These are phyloP conservation scores for Mucor sp. DNA, from an alignment of 371 early-diverging fungal genomes.

Conservation along the genomic window DNA sequence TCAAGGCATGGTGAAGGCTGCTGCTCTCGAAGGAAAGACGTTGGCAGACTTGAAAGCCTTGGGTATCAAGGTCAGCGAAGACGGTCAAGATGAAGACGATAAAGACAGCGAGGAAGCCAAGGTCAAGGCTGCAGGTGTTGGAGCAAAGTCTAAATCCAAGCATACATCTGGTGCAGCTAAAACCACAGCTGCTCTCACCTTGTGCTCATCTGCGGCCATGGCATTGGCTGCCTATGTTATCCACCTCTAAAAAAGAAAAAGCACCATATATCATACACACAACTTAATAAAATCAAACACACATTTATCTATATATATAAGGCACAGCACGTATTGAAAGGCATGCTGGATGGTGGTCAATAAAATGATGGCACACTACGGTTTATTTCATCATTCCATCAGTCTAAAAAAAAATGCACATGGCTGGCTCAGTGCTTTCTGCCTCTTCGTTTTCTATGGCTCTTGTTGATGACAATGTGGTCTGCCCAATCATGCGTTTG, in stretches of 20 bases:
- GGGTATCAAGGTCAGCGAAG: not conserved
- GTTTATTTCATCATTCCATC: no score
- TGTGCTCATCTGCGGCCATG: not conserved
- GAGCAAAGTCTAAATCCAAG: not conserved
- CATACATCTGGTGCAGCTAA: not conserved
- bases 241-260: not conserved
- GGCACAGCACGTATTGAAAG: no score
- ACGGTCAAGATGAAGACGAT: not conserved
- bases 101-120: not conserved
- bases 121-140: not conserved
- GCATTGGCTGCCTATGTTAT: not conserved
- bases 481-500: conserved; percentile 39
- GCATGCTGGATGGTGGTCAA: not conserved
- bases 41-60: conserved; percentile 10
- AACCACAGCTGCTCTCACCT: not conserved
- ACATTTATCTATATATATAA: no score
- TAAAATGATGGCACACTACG: no score
- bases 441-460: conserved; percentile 31
- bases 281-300: not conserved
- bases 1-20: conserved; percentile 32
- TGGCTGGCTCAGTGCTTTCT: conserved; percentile 18
- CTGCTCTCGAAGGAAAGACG: conserved; percentile 28
- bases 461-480: conserved; percentile 40
- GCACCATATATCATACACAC: not conserved
- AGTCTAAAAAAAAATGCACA: not conserved